Conservation (phyloP, 768 basidiomycete genomes). For the Thelephora ganbajun region DNA sequence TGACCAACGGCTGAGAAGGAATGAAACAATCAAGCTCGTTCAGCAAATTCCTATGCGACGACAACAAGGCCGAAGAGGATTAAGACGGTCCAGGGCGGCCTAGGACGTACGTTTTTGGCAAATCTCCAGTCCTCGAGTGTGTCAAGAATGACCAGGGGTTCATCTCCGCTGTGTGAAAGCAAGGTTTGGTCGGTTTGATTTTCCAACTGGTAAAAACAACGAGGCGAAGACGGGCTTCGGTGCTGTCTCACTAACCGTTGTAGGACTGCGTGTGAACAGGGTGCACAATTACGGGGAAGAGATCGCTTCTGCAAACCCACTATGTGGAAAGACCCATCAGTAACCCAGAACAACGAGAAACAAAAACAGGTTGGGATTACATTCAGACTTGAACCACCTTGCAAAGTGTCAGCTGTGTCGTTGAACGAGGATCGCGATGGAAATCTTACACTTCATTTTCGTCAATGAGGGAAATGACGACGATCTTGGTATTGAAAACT, state of each 20-base stretch:
- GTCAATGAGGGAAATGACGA: conserved; percentile 74
- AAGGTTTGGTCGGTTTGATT: neutral
- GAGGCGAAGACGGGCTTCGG: neutral
- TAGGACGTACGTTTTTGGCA: conserved; percentile 50
- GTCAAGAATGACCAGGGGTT: conserved; percentile 80
- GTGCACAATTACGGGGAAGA: conserved; percentile 45
- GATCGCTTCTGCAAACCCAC: conserved; percentile 32
- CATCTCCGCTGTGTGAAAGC: conserved; percentile 43
- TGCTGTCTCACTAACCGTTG: conserved; percentile 37
- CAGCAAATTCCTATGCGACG: neutral
- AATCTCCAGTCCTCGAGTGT: conserved; percentile 80
- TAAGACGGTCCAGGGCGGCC: neutral
- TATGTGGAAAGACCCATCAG: conserved; percentile 7
- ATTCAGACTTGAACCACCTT: conserved; percentile 86
- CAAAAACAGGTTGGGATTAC: conserved; percentile 24
- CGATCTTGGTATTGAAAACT: conserved; percentile 83
- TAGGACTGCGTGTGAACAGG: conserved; percentile 75
- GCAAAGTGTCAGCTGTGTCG: neutral
- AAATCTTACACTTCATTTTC: conserved; percentile 63
- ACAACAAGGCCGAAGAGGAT: neutral
- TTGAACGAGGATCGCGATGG: conserved; percentile 1
- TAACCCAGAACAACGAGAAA: neutral
- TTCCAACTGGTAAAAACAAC: neutral
- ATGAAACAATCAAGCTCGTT: too few relatives aligned
- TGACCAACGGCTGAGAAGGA: conserved; percentile 48